Conservation (phyloP, 2,329 filamentous ascomycete genomes). For the Ceratocystis smalleyi region DNA sequence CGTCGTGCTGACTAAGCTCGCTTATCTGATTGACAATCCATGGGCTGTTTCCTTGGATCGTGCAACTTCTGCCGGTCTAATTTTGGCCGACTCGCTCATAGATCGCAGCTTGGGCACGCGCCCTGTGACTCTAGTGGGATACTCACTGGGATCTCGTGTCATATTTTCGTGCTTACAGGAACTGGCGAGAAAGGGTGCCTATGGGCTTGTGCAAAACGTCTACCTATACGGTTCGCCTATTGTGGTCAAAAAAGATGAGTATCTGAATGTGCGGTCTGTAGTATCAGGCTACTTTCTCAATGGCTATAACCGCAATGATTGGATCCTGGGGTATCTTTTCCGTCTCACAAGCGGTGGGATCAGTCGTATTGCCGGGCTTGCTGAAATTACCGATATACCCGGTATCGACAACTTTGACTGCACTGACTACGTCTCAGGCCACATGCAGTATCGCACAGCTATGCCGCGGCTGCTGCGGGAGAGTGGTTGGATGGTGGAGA, state of each 20-base stretch:
- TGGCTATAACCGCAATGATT: constrained; percentile 86
- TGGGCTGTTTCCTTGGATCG: constrained; percentile 94
- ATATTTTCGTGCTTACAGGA: constrained; percentile 87
- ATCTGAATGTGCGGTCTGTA: constrained; percentile 61
- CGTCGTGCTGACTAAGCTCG: constrained; percentile 78
- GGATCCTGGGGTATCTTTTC: constrained; percentile 95
- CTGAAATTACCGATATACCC: constrained; percentile 56
- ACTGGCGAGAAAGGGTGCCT: constrained; percentile 66
- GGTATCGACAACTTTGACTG: constrained; percentile 82
- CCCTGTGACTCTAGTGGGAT: constrained; percentile 85
- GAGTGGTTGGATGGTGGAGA: constrained; percentile 81
- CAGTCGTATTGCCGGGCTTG: constrained; percentile 71
- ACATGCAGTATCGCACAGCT: constrained; percentile 89
- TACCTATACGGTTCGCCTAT: constrained; percentile 88
- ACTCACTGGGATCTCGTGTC: constrained; percentile 79
- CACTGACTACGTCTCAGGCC: constrained; percentile 69
- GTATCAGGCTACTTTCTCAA: constrained; percentile 90
- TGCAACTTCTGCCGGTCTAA: constrained; percentile 74
- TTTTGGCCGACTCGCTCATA: constrained; percentile 84
- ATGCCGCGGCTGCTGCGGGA: constrained; percentile 80
- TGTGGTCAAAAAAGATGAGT: constrained; percentile 85
- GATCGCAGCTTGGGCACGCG: constrained; percentile 81
- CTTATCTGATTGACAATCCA: constrained; percentile 94
- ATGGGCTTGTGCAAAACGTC: constrained; percentile 83
- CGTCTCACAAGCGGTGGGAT: constrained; percentile 86